Evolutionary conservation across 345 rosid genomes (phyloP), one percentile per base, ranked within the genome.

Genomic region (Limnanthes douglasii): DNA sequence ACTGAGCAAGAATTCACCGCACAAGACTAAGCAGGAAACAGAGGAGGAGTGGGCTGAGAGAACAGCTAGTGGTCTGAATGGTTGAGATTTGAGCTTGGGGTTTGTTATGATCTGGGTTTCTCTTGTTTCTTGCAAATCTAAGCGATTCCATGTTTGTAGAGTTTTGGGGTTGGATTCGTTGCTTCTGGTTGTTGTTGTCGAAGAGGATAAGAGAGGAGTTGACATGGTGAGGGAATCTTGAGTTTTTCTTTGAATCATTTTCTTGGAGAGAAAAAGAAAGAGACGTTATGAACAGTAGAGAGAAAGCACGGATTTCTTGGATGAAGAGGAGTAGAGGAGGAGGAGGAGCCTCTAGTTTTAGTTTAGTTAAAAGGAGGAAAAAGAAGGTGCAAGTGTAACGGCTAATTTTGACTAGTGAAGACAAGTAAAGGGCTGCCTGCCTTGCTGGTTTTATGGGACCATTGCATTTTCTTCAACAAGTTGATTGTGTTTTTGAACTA

Each of bases 1-100:
- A 27, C 86, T 90, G 26, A 88, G 47, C 44, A 88, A 57, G 60
- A 88, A 88, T 46, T 83, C 97, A 5, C 97, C 97, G 2, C 95
- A 79, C 13, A 83, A 45, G 1, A 92, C 90, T 43, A 83, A 31
- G 58, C 81, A 88, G 1, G 95, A 88, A 38, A 88, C 84, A 0
- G 95, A 77, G n/a, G 93, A 84, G 0, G 77, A 22, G 39, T 90
- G 95, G 3, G 70, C 94, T 0, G 84, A 74, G 36, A 90, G 73
- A 9, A 76, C 84, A 1, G 90, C 94, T 30, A 90, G 55, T 11
- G 81, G 59, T 29, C 73, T 50, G 43, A 61, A 61, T 4, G 78
- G 59, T 51, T 66, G 65, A 6, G 67, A 50, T 33, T 57, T 37
- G 2, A 62, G 30, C 4, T 47, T 62, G 52, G 31, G 33, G 38